These are phyloP conservation scores for Coprinellus aureogranulatus DNA, from an alignment of 768 basidiomycete species.

Conservation along the genomic window DNA sequence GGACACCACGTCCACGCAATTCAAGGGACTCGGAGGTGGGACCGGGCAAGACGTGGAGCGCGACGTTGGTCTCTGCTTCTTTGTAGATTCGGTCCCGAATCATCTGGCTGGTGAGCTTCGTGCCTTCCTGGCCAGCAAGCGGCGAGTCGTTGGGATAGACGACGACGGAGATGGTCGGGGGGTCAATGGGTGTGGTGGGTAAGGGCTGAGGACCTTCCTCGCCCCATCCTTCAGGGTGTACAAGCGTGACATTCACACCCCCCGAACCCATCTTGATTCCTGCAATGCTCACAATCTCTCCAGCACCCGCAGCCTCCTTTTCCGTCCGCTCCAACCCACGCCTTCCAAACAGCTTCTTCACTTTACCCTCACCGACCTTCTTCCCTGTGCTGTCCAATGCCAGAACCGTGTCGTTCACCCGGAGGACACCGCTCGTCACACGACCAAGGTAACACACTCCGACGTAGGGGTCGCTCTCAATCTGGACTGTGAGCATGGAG, in stretches of 20 bases:
- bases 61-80: slow-evolving; percentile 53
- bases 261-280: slow-evolving; percentile 40
- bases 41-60: slow-evolving; percentile 46
- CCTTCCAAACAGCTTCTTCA: slow-evolving; percentile 42
- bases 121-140: slow-evolving; percentile 44
- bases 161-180: slow-evolving; percentile 48
- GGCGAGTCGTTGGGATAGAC: slow-evolving; percentile 49
- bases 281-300: slow-evolving; percentile 49
- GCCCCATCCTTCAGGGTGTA: slow-evolving; percentile 44
- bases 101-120: slow-evolving; percentile 48
- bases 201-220: slow-evolving; percentile 31
- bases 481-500: slow-evolving; percentile 51
- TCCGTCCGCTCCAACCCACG: slow-evolving; percentile 43
- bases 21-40: slow-evolving; percentile 50
- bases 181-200: slow-evolving; percentile 47
- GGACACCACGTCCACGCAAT: slow-evolving; percentile 47
- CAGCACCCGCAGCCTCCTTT: slow-evolving; percentile 42
- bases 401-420: slow-evolving; percentile 37
- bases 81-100: slow-evolving; percentile 48
- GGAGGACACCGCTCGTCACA: slow-evolving; percentile 40
- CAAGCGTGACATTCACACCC: slow-evolving; percentile 46
- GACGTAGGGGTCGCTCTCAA: slow-evolving; percentile 50
- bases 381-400: slow-evolving; percentile 40
- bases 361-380: slow-evolving; percentile 50
- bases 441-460: slow-evolving; percentile 49